Conservation (phyloP, 305 asterid genomes). For the Lippia alba region DNA sequence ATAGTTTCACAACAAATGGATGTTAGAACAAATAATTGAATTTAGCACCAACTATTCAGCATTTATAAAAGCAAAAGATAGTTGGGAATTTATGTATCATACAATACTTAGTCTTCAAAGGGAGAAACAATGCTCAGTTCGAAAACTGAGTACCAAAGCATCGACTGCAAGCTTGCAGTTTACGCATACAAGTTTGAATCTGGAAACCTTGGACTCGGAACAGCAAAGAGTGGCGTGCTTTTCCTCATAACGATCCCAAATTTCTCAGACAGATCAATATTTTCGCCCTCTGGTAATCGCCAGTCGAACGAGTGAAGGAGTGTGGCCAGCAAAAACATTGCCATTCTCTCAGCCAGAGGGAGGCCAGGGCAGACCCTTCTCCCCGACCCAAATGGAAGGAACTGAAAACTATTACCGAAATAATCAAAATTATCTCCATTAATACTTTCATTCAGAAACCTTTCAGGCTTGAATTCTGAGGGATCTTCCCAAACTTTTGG, state of each 20-base stretch:
- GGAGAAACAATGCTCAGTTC: too few relatives aligned
- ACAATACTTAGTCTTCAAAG: too few relatives aligned
- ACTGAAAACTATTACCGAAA: constrained; percentile 39
- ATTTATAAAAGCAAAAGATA: too few relatives aligned
- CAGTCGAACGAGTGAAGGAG: constrained; percentile 54
- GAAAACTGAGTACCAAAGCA: too few relatives aligned
- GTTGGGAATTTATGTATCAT: too few relatives aligned
- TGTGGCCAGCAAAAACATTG: constrained; percentile 39
- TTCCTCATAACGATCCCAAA: constrained; percentile 47
- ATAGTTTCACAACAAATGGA: too few relatives aligned
- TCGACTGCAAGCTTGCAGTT: too few relatives aligned
- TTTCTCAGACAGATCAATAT: constrained; percentile 36
- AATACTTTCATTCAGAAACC: constrained; percentile 34
- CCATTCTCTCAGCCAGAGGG: constrained; percentile 47
- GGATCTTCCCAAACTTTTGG: constrained; percentile 49
- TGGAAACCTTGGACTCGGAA: constrained; percentile 35
- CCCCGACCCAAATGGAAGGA: constrained; percentile 53
- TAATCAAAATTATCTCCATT: constrained; percentile 27
- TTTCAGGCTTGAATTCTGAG: constrained; percentile 43
- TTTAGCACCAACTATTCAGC: too few relatives aligned
- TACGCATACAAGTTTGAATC: neutral
- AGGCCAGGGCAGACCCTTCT: constrained; percentile 49
- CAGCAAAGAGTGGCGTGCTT: constrained; percentile 38
- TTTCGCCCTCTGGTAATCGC: constrained; percentile 41
- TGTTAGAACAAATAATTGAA: too few relatives aligned